Evolutionary conservation across 176 grass and related monocot species (phyloP).

Genomic region (Rhipidocladum racemiflorum): DNA sequence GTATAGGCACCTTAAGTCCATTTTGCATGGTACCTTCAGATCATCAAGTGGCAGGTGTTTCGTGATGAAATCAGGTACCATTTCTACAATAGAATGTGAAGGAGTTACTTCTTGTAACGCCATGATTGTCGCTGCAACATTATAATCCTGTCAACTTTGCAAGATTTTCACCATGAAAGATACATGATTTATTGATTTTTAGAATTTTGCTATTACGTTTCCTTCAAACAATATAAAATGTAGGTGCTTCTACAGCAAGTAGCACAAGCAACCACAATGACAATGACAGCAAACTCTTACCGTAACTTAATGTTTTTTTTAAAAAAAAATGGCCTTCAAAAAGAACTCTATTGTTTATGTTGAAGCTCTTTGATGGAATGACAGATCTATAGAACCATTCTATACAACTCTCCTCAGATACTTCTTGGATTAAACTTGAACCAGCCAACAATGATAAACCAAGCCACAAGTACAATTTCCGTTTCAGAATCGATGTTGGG

Average conservation of each 20-base stretch:
- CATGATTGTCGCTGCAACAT: neutral
- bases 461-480: neutral
- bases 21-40: too few relatives aligned
- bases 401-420: neutral
- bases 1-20: conserved; percentile 40
- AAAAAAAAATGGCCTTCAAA: neutral
- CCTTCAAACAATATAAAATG: neutral
- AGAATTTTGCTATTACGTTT: neutral
- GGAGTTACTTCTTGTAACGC: neutral
- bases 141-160: neutral
- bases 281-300: neutral
- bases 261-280: neutral
- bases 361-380: neutral
- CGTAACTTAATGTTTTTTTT: neutral
- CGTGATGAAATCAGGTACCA: neutral
- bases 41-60: neutral
- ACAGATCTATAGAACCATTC: neutral
- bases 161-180: neutral
- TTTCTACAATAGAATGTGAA: neutral
- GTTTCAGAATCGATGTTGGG: neutral
- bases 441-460: neutral
- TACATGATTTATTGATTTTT: neutral
- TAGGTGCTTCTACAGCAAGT: neutral
- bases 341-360: neutral
- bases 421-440: neutral